phyloP scores from a whole-genome alignment of 1,284 basidiomycete species.

The Cutaneotrichosporon sp. region DNA sequence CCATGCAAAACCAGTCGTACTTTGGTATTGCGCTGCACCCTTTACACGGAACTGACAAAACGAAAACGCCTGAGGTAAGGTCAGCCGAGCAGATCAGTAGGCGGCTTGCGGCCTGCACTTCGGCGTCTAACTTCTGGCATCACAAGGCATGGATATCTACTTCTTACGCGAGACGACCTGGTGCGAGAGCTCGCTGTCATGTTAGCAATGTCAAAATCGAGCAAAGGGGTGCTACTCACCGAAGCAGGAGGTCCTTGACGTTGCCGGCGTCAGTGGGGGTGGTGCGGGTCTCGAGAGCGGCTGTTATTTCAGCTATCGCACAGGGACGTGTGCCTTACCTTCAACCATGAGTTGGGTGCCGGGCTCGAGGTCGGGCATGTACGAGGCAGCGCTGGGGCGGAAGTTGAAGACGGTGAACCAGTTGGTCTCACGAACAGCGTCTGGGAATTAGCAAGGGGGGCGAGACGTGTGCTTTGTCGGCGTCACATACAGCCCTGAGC shows the following conservation, averaged over 20 bases:
- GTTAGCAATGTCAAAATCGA: not conserved
- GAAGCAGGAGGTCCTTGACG: slow-evolving; percentile 18
- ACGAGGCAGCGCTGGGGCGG: slow-evolving; percentile 24
- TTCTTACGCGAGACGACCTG: slow-evolving; percentile 18
- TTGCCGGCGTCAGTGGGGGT: slow-evolving; percentile 12
- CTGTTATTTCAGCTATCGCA: slow-evolving; percentile 2
- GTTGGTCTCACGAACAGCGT: slow-evolving; percentile 24
- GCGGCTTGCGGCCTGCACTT: no score
- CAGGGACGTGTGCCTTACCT: slow-evolving; percentile 18
- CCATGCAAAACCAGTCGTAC: no score
- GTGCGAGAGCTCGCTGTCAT: slow-evolving; percentile 17
- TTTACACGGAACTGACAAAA: no score
- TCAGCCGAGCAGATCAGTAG: no score
- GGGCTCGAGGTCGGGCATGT: slow-evolving; percentile 23
- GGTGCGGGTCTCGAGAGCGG: slow-evolving; percentile 16
- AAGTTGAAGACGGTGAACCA: slow-evolving; percentile 43
- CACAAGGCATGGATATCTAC: not conserved
- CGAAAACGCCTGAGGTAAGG: no score
- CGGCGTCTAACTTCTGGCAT: no score
- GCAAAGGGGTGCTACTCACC: slow-evolving; percentile 3
- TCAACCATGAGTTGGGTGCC: slow-evolving; percentile 37
- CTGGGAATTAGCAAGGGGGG: slow-evolving; percentile 6
- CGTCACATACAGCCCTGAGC: slow-evolving; percentile 26
- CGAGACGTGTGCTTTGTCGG: not conserved
- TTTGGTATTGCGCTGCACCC: no score